These are phyloP conservation scores for Ustilaginoidea virens DNA, from an alignment of 2,329 filamentous ascomycete genomes.

Conservation along the genomic window DNA sequence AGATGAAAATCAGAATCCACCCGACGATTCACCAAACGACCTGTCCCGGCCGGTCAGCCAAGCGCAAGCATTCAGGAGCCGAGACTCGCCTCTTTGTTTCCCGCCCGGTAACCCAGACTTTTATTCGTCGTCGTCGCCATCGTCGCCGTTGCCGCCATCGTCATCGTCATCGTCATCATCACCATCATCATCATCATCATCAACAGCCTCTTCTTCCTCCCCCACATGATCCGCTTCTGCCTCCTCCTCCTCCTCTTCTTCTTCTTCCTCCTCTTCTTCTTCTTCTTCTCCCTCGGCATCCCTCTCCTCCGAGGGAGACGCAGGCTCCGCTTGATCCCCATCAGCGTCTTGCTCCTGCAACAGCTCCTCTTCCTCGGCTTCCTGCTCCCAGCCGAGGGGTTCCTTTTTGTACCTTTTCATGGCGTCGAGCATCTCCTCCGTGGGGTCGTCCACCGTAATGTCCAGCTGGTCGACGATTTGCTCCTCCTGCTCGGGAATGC, in stretches of 20 bases:
- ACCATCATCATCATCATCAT: not conserved
- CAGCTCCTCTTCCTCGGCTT: slow-evolving; percentile 18
- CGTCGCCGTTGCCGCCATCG: too few relatives aligned
- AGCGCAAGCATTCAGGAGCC: too few relatives aligned
- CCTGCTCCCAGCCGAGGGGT: slow-evolving; percentile 32
- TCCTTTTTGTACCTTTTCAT: slow-evolving; percentile 37
- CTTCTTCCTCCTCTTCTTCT: slow-evolving; percentile 14
- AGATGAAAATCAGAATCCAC: too few relatives aligned
- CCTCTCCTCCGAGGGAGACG: slow-evolving; percentile 17
- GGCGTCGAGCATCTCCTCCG: slow-evolving; percentile 33
- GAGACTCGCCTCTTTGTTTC: too few relatives aligned
- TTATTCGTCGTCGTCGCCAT: not conserved
- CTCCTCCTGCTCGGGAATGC: slow-evolving; percentile 28
- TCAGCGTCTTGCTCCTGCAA: slow-evolving; percentile 8
- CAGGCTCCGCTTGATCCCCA: slow-evolving; percentile 9
- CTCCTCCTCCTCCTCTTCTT: too few relatives aligned
- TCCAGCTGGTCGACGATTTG: slow-evolving; percentile 40
- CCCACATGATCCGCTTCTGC: too few relatives aligned
- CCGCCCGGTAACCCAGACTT: too few relatives aligned
- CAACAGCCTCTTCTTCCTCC: too few relatives aligned
- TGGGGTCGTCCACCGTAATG: slow-evolving; percentile 38
- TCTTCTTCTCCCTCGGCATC: slow-evolving; percentile 34
- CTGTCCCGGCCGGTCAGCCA: too few relatives aligned
- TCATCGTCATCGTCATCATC: too few relatives aligned
- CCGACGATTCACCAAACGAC: too few relatives aligned